Conservation (phyloP, 352 stramenopile genomes). For the Paralagenidium karlingii region DNA sequence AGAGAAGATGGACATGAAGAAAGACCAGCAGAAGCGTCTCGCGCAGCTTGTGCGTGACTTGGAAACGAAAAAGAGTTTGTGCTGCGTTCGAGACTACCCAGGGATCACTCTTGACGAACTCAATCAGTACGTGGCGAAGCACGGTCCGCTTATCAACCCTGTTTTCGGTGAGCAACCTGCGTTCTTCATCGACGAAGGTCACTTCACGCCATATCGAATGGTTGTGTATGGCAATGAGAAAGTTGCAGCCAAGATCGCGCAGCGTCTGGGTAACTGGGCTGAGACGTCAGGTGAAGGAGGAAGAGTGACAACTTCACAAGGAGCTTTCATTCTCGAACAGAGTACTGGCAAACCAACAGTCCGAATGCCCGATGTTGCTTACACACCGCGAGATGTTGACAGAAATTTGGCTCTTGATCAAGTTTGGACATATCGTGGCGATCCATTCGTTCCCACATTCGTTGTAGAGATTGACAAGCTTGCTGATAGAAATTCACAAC, state of each 20-base stretch:
- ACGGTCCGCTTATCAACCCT: conserved; percentile 7
- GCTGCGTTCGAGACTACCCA: conserved; percentile 11
- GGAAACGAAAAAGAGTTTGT: conserved; percentile 13
- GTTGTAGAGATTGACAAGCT: conserved; percentile 12
- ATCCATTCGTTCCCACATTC: conserved; percentile 10
- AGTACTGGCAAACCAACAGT: conserved; percentile 4
- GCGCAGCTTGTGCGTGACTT: conserved; percentile 10
- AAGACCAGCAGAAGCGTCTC: conserved; percentile 8
- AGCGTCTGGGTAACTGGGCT: too few relatives aligned
- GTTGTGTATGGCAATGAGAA: conserved; percentile 7
- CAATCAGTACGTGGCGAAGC: conserved; percentile 8
- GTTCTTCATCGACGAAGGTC: conserved; percentile 16
- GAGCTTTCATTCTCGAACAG: too few relatives aligned
- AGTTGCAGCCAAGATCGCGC: too few relatives aligned
- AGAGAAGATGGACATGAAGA: too few relatives aligned
- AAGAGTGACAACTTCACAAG: conserved; percentile 7
- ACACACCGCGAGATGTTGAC: conserved; percentile 2
- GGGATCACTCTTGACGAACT: conserved; percentile 8
- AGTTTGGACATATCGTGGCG: conserved; percentile 9
- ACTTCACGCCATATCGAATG: conserved; percentile 7
- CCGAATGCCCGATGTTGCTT: conserved; percentile 1
- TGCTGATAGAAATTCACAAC: conserved; percentile 3
- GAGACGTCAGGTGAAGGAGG: conserved; percentile 6
- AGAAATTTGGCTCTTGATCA: neutral
- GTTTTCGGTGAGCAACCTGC: conserved; percentile 8